Percentiles rank a stretch among this genome's conserved stretches.
Evolutionary conservation across 768 basidiomycete genomes (phyloP).

Genomic region (Coprinopsis strossmayeri): DNA sequence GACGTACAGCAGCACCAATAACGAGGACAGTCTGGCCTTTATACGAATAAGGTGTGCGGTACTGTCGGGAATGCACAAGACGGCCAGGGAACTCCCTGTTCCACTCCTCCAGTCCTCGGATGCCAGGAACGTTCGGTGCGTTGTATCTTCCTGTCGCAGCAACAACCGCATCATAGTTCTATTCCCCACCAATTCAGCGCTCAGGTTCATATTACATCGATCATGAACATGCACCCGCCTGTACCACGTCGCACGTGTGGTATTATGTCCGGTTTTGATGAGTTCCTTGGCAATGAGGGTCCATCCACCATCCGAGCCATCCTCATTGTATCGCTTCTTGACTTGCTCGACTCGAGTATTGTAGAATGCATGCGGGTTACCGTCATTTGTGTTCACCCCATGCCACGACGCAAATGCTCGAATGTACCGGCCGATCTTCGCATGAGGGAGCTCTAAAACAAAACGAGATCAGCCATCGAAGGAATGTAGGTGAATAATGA

Average conservation of each 20-base stretch:
- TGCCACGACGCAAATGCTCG: conserved; percentile 36
- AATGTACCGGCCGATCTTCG: conserved; percentile 29
- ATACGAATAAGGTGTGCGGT: conserved; percentile 31
- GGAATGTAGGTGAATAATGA: not conserved
- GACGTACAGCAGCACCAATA: conserved; percentile 33
- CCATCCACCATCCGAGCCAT: conserved; percentile 28
- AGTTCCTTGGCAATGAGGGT: conserved; percentile 27
- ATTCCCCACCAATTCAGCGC: conserved; percentile 8
- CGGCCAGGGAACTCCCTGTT: conserved; percentile 24
- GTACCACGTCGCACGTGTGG: conserved; percentile 28
- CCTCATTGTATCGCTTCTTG: conserved; percentile 28
- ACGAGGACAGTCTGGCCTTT: conserved; percentile 33
- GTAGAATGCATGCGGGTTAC: conserved; percentile 30
- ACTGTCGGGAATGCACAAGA: conserved; percentile 35
- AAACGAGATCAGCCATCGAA: not conserved
- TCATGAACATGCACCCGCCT: conserved; percentile 23
- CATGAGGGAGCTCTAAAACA: conserved; percentile 26
- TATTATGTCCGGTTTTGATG: conserved; percentile 13
- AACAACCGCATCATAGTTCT: conserved; percentile 31
- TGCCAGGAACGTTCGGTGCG: conserved; percentile 26
- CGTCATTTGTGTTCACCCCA: conserved; percentile 36
- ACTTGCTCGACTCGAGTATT: conserved; percentile 43
- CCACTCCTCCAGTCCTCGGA: conserved; percentile 29
- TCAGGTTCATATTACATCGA: not conserved
- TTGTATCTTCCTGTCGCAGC: conserved; percentile 29